A percentile compares a stretch with the other conserved stretches of the same genome.
Conservation (phyloP, 768 basidiomycete species). For the Leccinellum luteum region DNA sequence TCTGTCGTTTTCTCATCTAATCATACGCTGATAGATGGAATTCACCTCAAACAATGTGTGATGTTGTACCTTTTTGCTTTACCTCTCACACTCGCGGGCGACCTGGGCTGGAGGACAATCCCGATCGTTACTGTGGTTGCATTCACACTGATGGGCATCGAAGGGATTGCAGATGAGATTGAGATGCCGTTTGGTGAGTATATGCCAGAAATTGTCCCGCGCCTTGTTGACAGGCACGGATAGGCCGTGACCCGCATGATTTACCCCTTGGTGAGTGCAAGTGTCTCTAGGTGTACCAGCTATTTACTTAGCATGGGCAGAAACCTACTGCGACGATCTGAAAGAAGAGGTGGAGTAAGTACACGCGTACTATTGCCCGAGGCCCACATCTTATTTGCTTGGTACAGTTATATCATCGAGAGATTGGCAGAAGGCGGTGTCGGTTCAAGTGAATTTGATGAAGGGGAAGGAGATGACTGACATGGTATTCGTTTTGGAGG, state of each 20-base stretch:
- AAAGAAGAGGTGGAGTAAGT: conserved; percentile 81
- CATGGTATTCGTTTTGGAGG: neutral
- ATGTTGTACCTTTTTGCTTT: conserved; percentile 88
- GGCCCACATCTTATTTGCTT: conserved; percentile 8
- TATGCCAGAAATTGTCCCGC: neutral
- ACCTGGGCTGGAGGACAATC: conserved; percentile 80
- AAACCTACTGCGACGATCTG: conserved; percentile 83
- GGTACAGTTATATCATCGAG: conserved; percentile 61
- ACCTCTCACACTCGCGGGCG: conserved; percentile 80
- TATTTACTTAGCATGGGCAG: conserved; percentile 33
- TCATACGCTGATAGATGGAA: conserved; percentile 53
- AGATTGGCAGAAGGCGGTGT: conserved; percentile 72
- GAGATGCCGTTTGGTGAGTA: conserved; percentile 88
- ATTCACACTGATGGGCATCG: conserved; percentile 92
- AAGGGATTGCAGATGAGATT: conserved; percentile 93
- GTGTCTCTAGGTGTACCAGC: neutral
- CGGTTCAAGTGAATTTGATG: conserved; percentile 70
- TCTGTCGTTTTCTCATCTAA: conserved; percentile 10
- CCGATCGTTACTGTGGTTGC: conserved; percentile 85
- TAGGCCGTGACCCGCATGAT: conserved; percentile 63
- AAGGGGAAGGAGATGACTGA: conserved; percentile 81
- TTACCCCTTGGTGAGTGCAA: conserved; percentile 65
- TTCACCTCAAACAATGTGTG: conserved; percentile 96
- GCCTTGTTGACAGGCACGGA: neutral
- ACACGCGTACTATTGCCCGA: neutral